These are phyloP conservation scores for Cutaneotrichosporon dermatis DNA, from an alignment of 1,284 basidiomycete species.

Conservation along the genomic window DNA sequence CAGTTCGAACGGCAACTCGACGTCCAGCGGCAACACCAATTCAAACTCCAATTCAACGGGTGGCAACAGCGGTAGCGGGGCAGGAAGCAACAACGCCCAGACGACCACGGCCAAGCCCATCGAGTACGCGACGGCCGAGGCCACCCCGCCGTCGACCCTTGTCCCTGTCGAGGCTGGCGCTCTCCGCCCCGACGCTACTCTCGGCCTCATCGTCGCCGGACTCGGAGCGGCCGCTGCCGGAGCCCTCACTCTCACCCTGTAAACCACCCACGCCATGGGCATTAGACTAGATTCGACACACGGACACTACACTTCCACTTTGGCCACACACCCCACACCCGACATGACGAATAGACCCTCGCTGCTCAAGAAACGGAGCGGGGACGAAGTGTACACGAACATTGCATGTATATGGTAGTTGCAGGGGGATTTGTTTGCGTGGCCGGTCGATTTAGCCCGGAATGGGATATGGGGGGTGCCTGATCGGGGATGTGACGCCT, in stretches of 20 bases:
- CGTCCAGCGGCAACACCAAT: not conserved
- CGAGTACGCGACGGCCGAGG: not conserved
- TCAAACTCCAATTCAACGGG: not conserved
- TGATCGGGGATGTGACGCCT: no score
- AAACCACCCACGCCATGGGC: not conserved
- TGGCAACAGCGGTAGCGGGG: not conserved
- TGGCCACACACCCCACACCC: no score
- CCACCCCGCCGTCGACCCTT: not conserved
- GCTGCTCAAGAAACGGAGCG: no score
- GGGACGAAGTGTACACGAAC: no score
- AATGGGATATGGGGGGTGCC: no score
- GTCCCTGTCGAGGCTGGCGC: not conserved
- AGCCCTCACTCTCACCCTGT: not conserved
- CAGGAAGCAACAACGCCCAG: not conserved
- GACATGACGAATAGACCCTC: no score
- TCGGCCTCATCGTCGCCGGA: not conserved
- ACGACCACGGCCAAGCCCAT: not conserved
- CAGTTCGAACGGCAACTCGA: not conserved
- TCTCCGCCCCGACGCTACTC: not conserved
- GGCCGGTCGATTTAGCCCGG: no score
- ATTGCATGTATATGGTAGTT: no score
- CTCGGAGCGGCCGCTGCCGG: not conserved
- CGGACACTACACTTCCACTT: no score
- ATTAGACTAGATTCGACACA: no score
- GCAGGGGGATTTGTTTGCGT: no score